Evolutionary conservation across 345 rosid genomes (phyloP).

Genomic region (Mercurialis annua): DNA sequence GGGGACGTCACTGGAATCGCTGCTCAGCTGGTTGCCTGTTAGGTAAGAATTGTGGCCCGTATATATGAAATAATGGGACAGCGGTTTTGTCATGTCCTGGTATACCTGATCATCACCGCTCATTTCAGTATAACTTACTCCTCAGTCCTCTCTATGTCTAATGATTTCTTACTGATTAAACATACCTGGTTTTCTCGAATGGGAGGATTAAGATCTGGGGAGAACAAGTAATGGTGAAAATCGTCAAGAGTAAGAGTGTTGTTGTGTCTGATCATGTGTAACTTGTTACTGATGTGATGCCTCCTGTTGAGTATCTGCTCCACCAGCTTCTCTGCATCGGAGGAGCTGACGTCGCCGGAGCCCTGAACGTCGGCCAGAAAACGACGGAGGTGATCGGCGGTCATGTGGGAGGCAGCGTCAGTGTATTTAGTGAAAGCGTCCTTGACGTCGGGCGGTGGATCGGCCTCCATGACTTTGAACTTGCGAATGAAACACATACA

Average conservation of each 20-base stretch:
- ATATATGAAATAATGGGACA: slow-evolving; percentile 29
- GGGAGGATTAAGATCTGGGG: slow-evolving; percentile 45
- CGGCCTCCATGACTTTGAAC: slow-evolving; percentile 59
- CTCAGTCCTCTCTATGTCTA: too few relatives aligned
- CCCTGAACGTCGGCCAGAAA: slow-evolving; percentile 57
- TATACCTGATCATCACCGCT: too few relatives aligned
- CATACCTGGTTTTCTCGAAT: slow-evolving; percentile 40
- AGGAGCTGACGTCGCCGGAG: slow-evolving; percentile 23
- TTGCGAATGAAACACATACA: slow-evolving; percentile 69
- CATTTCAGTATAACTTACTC: too few relatives aligned
- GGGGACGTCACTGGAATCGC: slow-evolving; percentile 25
- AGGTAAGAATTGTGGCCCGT: slow-evolving; percentile 33
- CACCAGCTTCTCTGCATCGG: slow-evolving; percentile 56
- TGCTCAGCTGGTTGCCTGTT: slow-evolving; percentile 31
- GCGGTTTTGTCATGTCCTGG: slow-evolving; percentile 30
- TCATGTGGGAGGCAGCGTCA: slow-evolving; percentile 52
- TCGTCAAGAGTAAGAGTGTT: slow-evolving; percentile 45
- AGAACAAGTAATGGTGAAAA: slow-evolving; percentile 27
- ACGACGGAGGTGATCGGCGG: slow-evolving; percentile 58
- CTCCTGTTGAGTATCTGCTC: slow-evolving; percentile 48
- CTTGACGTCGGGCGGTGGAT: slow-evolving; percentile 61
- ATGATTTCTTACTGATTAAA: too few relatives aligned
- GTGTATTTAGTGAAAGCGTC: slow-evolving; percentile 53
- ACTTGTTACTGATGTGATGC: slow-evolving; percentile 55
- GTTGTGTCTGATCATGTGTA: too few relatives aligned